Conservation (phyloP, 257 asterid species). For the Coffea eugenioides region DNA sequence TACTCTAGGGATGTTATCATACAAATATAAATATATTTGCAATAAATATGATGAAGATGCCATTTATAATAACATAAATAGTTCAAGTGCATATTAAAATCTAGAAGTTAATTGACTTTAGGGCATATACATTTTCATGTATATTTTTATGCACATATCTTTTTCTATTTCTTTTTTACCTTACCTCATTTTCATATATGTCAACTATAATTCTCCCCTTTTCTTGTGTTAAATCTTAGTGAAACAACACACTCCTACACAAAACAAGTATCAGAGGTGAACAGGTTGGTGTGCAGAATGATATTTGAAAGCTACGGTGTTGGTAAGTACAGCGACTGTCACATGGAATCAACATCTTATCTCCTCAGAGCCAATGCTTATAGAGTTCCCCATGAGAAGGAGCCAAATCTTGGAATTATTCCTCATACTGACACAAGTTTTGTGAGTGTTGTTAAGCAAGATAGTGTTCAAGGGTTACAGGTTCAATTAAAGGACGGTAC, state of each 20-base stretch:
- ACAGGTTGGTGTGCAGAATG: conserved; percentile 46
- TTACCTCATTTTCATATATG: neutral
- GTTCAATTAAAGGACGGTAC: conserved; percentile 41
- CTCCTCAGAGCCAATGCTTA: conserved; percentile 50
- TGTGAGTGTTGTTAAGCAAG: conserved; percentile 45
- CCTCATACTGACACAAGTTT: conserved; percentile 56
- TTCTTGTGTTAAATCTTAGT: conserved; percentile 11
- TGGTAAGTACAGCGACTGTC: conserved; percentile 44
- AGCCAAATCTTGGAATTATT: conserved; percentile 35
- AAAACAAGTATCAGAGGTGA: conserved; percentile 42
- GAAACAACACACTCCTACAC: conserved; percentile 38
- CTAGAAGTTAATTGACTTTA: too few relatives aligned
- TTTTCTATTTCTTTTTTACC: too few relatives aligned
- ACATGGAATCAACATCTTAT: conserved; percentile 45
- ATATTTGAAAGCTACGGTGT: conserved; percentile 54
- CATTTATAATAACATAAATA: too few relatives aligned
- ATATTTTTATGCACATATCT: too few relatives aligned
- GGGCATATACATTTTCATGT: too few relatives aligned
- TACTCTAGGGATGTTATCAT: too few relatives aligned
- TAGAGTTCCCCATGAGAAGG: conserved; percentile 18
- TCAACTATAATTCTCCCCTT: too few relatives aligned
- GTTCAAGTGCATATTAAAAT: too few relatives aligned
- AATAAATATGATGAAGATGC: too few relatives aligned
- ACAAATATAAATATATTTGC: too few relatives aligned
- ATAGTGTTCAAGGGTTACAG: conserved; percentile 49